Conservation (phyloP, 2,329 filamentous ascomycete species). For the Cladosporium colombiae region DNA sequence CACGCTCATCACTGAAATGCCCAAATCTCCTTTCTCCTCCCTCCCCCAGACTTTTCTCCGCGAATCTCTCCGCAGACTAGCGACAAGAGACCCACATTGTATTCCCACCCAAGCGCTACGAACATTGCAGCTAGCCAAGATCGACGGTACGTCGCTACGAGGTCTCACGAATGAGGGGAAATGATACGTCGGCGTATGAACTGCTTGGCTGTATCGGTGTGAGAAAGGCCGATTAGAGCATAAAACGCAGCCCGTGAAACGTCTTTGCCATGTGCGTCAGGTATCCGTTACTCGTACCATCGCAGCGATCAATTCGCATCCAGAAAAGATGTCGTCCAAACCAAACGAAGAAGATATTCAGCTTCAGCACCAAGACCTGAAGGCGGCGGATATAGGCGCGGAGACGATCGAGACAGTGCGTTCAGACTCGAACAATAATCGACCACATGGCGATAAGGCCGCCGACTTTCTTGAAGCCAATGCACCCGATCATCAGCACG, state of each 20-base stretch:
- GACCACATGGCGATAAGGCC: constrained; percentile 46
- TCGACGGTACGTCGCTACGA: constrained; percentile 2
- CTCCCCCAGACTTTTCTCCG: constrained; percentile 12
- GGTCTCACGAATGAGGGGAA: constrained; percentile 7
- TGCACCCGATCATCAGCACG: constrained; percentile 27
- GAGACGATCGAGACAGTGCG: constrained; percentile 28
- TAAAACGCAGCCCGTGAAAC: not conserved
- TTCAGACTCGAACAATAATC: not conserved
- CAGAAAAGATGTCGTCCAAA: constrained; percentile 20
- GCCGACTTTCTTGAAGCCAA: constrained; percentile 41
- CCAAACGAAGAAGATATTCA: constrained; percentile 29
- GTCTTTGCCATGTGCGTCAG: not conserved
- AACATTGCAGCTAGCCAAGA: constrained; percentile 11
- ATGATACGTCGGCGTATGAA: constrained; percentile 12
- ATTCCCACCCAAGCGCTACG: not conserved
- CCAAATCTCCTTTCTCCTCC: not conserved
- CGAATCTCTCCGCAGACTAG: constrained; percentile 1
- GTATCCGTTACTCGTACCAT: not conserved
- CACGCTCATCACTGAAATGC: not conserved
- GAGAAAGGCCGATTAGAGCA: not conserved
- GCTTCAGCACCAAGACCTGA: constrained; percentile 24
- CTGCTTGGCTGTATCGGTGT: not conserved
- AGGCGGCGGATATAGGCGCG: constrained; percentile 25
- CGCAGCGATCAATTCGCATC: not conserved
- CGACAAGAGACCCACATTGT: not conserved